Percentiles rank a stretch among this genome's conserved stretches.
phyloP scores from a whole-genome alignment of 257 asterid genomes.

The Capsicum chinense region DNA sequence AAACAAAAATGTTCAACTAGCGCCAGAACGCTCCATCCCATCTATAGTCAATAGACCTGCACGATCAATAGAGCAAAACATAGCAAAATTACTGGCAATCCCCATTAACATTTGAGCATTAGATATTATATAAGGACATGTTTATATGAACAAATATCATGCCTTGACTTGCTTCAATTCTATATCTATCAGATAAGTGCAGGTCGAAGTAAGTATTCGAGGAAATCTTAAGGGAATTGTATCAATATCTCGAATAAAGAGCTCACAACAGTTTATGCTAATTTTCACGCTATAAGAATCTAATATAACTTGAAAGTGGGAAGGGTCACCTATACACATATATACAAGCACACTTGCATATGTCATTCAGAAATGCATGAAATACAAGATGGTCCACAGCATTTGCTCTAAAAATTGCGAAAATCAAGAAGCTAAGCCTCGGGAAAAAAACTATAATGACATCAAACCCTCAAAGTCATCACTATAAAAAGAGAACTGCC shows the following conservation, averaged over 20 bases:
- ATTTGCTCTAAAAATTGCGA: background rate
- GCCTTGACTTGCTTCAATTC: background rate
- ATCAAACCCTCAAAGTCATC: background rate
- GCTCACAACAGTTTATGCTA: background rate
- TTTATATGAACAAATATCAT: background rate
- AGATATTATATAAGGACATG: background rate
- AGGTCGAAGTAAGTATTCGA: background rate
- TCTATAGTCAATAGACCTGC: background rate
- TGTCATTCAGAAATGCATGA: background rate
- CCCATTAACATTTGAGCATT: background rate
- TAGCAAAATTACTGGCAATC: background rate
- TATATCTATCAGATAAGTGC: too few species aligned
- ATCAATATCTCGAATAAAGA: background rate
- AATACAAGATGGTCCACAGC: background rate
- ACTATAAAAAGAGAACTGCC: background rate
- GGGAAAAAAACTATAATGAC: background rate
- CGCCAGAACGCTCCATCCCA: conserved; percentile 22
- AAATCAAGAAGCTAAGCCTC: background rate
- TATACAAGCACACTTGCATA: background rate
- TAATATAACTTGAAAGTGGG: conserved; percentile 3
- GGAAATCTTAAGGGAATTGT: background rate
- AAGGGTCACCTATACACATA: background rate
- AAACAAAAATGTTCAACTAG: background rate
- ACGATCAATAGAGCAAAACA: background rate
- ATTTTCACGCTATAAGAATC: background rate